Percentiles rank a stretch among this genome's conserved stretches.
Conservation (phyloP, 208 protist genomes). For the Crithidia fasciculata region DNA sequence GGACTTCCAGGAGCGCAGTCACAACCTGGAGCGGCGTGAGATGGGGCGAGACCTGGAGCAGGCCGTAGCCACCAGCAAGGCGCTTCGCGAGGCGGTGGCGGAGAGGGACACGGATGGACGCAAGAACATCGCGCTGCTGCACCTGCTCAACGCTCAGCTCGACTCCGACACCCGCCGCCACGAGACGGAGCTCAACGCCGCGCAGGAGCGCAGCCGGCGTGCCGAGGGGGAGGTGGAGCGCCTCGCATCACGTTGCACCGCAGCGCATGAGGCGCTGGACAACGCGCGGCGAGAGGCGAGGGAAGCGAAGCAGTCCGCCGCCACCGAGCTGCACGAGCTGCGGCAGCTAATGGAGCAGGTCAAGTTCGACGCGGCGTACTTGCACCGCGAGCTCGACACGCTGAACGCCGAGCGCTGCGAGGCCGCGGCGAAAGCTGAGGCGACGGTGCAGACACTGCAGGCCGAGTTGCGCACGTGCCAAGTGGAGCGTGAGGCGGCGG, state of each 20-base stretch:
- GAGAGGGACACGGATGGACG: slow-evolving; percentile 73
- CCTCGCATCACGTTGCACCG: slow-evolving; percentile 42
- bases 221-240: slow-evolving; percentile 47
- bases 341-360: slow-evolving; percentile 84
- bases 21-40: slow-evolving; percentile 43
- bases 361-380: slow-evolving; percentile 80
- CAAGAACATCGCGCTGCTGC: slow-evolving; percentile 87
- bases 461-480: slow-evolving; percentile 38
- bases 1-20: slow-evolving; percentile 51
- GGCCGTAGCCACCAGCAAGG: slow-evolving; percentile 65
- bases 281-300: slow-evolving; percentile 38
- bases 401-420: slow-evolving; percentile 46
- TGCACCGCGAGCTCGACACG: slow-evolving; percentile 67
- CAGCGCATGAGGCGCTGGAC: slow-evolving; percentile 60
- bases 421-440: slow-evolving; percentile 43
- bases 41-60: slow-evolving; percentile 83
- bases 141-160: slow-evolving; percentile 83
- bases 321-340: slow-evolving; percentile 70
- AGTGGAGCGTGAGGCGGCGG: slow-evolving; percentile 65
- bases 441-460: slow-evolving; percentile 28
- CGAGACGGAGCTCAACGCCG: slow-evolving; percentile 62
- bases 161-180: slow-evolving; percentile 75
- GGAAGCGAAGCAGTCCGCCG: slow-evolving; percentile 37
- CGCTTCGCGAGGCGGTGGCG: slow-evolving; percentile 77
- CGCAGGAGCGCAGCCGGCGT: slow-evolving; percentile 32